A percentile compares a stretch with the other conserved stretches of the same genome.
These are phyloP conservation scores for Medakamo hakoo DNA, from an alignment of 139 green algal species.

Conservation along the genomic window DNA sequence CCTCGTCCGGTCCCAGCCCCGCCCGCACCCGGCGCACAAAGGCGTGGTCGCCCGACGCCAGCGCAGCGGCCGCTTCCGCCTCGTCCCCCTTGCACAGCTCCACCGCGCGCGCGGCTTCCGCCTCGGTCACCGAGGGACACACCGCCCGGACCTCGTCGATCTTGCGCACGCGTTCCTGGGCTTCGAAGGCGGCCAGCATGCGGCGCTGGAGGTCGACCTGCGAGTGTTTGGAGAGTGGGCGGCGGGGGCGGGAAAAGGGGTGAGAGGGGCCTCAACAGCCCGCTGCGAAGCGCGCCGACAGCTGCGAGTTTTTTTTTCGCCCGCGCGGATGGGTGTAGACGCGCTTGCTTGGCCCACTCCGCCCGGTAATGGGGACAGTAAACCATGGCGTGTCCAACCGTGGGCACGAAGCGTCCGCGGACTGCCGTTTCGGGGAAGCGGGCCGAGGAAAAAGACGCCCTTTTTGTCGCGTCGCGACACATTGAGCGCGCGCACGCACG, in stretches of 20 bases:
- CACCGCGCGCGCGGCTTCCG: conserved; percentile 36
- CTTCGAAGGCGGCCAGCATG: conserved; percentile 57
- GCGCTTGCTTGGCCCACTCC: neutral
- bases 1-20: too few species aligned
- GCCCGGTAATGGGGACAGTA: too few species aligned
- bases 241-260: neutral
- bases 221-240: neutral
- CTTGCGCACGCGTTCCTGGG: conserved; percentile 41
- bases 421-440: too few species aligned
- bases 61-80: conserved; percentile 33
- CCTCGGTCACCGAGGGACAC: conserved; percentile 34
- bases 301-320: neutral
- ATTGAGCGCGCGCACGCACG: too few species aligned
- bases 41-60: conserved; percentile 30
- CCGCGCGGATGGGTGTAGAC: neutral
- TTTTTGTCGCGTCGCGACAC: too few species aligned
- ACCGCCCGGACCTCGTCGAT: conserved; percentile 45
- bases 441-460: too few species aligned
- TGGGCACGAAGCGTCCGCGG: too few species aligned
- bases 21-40: conserved; percentile 24
- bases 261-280: neutral
- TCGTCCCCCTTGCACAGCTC: conserved; percentile 49
- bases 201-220: conserved; percentile 49
- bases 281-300: neutral
- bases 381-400: too few species aligned